phyloP scores from a whole-genome alignment of 805 yeast species.

The Sugiyamaella chiloensis region DNA sequence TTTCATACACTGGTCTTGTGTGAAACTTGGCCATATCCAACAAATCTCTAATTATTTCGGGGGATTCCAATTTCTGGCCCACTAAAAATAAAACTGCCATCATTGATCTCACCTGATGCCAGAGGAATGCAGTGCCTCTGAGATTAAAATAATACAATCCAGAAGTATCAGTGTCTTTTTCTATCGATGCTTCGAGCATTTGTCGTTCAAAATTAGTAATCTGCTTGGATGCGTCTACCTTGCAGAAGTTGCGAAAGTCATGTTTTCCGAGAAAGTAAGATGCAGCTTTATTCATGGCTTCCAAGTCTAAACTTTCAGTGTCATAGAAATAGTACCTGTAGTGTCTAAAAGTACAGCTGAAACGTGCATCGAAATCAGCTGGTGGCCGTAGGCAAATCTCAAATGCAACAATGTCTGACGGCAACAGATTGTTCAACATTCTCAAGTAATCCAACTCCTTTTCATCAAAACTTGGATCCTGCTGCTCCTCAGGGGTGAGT shows the following conservation, averaged over 20 bases:
- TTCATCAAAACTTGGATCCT: conserved; percentile 51
- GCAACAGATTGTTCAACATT: conserved; percentile 72
- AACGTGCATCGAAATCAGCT: conserved; percentile 79
- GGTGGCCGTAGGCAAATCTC: conserved; percentile 84
- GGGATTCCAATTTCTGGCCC: conserved; percentile 72
- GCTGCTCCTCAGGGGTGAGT: conserved; percentile 60
- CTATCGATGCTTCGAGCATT: conserved; percentile 52
- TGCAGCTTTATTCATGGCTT: conserved; percentile 68
- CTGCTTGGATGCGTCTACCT: conserved; percentile 91
- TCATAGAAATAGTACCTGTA: conserved; percentile 69
- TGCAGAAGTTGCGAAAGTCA: conserved; percentile 93
- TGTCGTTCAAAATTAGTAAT: conserved; percentile 72
- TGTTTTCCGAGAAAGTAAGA: conserved; percentile 62
- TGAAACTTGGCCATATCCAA: conserved; percentile 57
- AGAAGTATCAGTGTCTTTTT: conserved; percentile 29
- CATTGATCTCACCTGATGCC: conserved; percentile 99
- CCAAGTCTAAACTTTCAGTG: conserved; percentile 50
- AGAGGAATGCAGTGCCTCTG: conserved; percentile 84
- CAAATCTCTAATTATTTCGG: conserved; percentile 54
- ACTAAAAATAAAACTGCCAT: conserved; percentile 75
- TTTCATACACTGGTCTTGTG: conserved; percentile 72
- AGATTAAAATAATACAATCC: conserved; percentile 69
- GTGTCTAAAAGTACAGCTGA: conserved; percentile 83
- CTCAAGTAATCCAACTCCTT: conserved; percentile 74
- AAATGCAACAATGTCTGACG: conserved; percentile 79